Conservation (phyloP, 768 basidiomycete species). For the Rhodotorula babjevae region DNA sequence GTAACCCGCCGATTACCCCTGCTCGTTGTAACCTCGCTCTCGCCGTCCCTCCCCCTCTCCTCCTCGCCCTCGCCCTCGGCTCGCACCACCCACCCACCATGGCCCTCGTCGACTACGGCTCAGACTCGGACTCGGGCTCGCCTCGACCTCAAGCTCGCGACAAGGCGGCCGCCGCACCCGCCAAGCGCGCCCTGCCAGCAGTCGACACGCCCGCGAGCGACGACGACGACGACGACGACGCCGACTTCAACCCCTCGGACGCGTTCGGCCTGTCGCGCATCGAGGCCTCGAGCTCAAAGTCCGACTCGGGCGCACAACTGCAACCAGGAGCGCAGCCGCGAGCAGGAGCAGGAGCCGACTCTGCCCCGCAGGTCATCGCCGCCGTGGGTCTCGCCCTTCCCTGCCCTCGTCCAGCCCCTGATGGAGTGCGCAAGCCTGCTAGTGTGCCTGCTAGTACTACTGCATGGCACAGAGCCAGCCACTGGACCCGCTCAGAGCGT, state of each 20-base stretch:
- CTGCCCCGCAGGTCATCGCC: conserved; percentile 24
- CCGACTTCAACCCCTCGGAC: conserved; percentile 1
- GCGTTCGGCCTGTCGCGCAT: conserved; percentile 3
- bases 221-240: conserved; percentile 1
- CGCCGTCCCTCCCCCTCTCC: too few species aligned
- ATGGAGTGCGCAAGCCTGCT: not conserved
- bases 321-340: not conserved
- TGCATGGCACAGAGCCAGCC: too few species aligned
- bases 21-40: too few species aligned
- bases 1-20: too few species aligned
- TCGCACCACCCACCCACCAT: not conserved
- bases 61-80: too few species aligned
- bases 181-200: not conserved
- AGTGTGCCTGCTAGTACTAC: too few species aligned
- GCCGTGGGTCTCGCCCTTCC: conserved; percentile 5
- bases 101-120: conserved; percentile 12
- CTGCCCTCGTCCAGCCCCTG: too few species aligned
- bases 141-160: not conserved
- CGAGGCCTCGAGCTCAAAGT: not conserved
- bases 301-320: not conserved
- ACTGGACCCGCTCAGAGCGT: not conserved
- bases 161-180: not conserved
- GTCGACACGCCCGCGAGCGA: not conserved
- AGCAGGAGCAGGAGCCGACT: not conserved
- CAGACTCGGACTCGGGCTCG: conserved; percentile 1